Percentiles rank a stretch among this genome's conserved stretches.
Evolutionary conservation across 75 land plant genomes (phyloP).

Genomic region (Pinus taeda): DNA sequence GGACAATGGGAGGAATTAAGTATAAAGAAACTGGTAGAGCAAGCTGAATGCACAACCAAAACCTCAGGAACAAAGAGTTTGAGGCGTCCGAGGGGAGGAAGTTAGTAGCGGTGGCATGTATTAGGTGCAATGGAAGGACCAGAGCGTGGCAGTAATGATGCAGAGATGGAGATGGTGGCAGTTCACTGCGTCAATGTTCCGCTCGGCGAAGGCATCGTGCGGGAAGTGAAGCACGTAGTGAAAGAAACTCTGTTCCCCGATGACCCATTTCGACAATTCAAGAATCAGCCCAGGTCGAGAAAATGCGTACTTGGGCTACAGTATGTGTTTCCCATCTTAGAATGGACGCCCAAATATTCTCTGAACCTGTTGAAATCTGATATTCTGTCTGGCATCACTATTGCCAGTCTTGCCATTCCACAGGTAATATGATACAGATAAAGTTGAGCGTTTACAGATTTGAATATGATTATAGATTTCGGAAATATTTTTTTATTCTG

Average conservation of each 20-base stretch:
- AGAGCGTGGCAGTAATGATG: not conserved
- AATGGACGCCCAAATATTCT: constrained; percentile 52
- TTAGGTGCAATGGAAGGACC: not conserved
- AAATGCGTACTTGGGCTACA: constrained; percentile 30
- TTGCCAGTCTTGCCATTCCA: constrained; percentile 75
- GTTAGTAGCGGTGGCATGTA: no score
- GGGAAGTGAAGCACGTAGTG: constrained; percentile 5
- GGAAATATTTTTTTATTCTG: no score
- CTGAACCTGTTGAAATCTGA: constrained; percentile 34
- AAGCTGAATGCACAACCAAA: no score
- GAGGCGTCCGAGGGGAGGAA: no score
- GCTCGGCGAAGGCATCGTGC: not conserved
- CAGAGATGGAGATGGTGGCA: constrained; percentile 3
- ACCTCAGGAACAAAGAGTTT: no score
- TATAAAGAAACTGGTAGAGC: no score
- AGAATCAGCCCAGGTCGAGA: constrained; percentile 12
- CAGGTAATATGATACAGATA: constrained; percentile 9
- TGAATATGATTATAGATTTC: no score
- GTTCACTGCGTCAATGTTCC: constrained; percentile 4
- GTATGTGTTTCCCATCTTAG: constrained; percentile 60
- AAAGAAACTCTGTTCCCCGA: constrained; percentile 34
- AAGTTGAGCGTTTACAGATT: no score
- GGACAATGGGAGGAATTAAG: no score
- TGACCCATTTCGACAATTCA: constrained; percentile 27
- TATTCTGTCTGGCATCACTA: constrained; percentile 57